A percentile compares a stretch with the other conserved stretches of the same genome.
Evolutionary conservation across 2,329 filamentous ascomycete species (phyloP).

Genomic region (Alternaria gaisen): DNA sequence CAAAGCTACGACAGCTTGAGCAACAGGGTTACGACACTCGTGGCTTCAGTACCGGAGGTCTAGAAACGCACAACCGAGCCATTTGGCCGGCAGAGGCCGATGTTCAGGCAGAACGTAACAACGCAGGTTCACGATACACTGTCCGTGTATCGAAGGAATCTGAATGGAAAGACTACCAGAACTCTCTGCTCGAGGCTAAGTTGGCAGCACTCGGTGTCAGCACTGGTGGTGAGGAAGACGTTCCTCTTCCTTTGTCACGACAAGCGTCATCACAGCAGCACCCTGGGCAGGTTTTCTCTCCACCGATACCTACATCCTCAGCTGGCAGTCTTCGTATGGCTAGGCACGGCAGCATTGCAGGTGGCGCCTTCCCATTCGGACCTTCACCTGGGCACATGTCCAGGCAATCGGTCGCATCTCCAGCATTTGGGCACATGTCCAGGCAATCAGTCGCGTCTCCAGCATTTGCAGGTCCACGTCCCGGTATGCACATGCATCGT

Average conservation of each 20-base stretch:
- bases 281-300: conserved; percentile 80
- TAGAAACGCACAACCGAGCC: conserved; percentile 67
- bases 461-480: conserved; percentile 64
- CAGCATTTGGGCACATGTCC: conserved; percentile 68
- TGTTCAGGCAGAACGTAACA: conserved; percentile 63
- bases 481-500: conserved; percentile 68
- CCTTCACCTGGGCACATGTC: conserved; percentile 64
- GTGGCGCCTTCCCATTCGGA: conserved; percentile 65
- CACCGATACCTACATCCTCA: conserved; percentile 81
- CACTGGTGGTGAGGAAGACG: conserved; percentile 73
- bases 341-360: conserved; percentile 66
- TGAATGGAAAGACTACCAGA: conserved; percentile 81
- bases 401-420: conserved; percentile 74
- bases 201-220: conserved; percentile 89
- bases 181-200: conserved; percentile 88
- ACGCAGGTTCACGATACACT: conserved; percentile 58
- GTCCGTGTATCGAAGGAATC: conserved; percentile 77
- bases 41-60: conserved; percentile 66
- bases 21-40: conserved; percentile 73
- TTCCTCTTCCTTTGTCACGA: conserved; percentile 70
- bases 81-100: conserved; percentile 73
- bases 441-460: conserved; percentile 76
- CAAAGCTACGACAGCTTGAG: conserved; percentile 72
- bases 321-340: conserved; percentile 73
- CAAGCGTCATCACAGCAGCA: conserved; percentile 78